Evolutionary conservation across 2,329 filamentous ascomycete genomes (phyloP).

Genomic region (Phialophora chinensis): DNA sequence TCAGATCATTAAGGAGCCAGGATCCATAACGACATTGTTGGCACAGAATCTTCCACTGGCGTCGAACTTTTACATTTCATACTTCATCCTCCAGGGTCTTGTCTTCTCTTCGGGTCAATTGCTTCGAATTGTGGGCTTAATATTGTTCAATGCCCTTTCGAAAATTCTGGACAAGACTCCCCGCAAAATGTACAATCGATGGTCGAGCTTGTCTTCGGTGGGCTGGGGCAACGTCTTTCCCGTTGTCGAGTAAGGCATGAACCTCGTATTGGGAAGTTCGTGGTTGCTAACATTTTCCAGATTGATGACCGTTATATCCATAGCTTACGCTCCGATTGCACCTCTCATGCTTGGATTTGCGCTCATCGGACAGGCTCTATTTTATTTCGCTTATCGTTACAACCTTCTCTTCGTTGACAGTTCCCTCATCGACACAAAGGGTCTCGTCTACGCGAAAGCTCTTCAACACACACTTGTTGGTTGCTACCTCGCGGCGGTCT

Average conservation of each 20-base stretch:
- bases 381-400: conserved; percentile 89
- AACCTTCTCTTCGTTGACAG: conserved; percentile 88
- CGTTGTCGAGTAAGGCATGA: conserved; percentile 57
- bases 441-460: conserved; percentile 83
- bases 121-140: conserved; percentile 74
- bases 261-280: neutral
- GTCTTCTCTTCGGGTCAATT: conserved; percentile 76
- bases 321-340: conserved; percentile 85
- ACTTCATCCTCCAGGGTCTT: conserved; percentile 91
- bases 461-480: conserved; percentile 85
- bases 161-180: conserved; percentile 78
- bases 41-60: conserved; percentile 77
- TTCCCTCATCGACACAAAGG: conserved; percentile 82
- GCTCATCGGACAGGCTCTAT: conserved; percentile 75
- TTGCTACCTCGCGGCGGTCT: conserved; percentile 80
- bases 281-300: conserved; percentile 11
- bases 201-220: conserved; percentile 73
- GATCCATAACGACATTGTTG: conserved; percentile 66
- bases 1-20: conserved; percentile 68
- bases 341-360: conserved; percentile 85
- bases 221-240: conserved; percentile 86
- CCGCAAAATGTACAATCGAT: conserved; percentile 77
- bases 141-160: conserved; percentile 76
- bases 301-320: conserved; percentile 58
- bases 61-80: conserved; percentile 94